Evolutionary conservation across 2,329 filamentous ascomycete genomes (phyloP).

Genomic region (Tolypocladium paradoxum): DNA sequence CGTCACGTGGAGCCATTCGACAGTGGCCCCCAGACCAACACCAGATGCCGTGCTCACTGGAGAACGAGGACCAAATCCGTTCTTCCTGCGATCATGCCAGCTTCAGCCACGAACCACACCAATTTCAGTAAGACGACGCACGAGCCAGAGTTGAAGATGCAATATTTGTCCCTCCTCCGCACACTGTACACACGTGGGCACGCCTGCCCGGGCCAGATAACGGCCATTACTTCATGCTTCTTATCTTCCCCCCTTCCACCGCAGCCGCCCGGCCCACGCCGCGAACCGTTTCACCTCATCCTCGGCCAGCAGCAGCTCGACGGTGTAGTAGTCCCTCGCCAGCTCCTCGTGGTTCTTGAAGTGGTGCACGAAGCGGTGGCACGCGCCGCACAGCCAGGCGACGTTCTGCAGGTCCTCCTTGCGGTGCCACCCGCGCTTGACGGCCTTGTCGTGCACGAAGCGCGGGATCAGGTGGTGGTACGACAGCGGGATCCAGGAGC

Average conservation of each 20-base stretch:
- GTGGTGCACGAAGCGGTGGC: slow-evolving; percentile 72
- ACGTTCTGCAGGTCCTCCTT: slow-evolving; percentile 68
- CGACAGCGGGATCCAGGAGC: slow-evolving; percentile 64
- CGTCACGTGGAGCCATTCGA: neutral
- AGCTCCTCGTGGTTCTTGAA: slow-evolving; percentile 69
- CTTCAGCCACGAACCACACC: neutral
- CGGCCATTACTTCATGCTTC: neutral
- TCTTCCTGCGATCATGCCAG: neutral
- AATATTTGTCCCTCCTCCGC: neutral
- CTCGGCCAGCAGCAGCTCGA: slow-evolving; percentile 58
- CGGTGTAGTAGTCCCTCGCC: slow-evolving; percentile 60
- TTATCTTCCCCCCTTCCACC: slow-evolving; percentile 52
- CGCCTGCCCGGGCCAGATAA: neutral
- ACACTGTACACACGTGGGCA: neutral
- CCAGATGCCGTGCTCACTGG: no score
- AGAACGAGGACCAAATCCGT: no score
- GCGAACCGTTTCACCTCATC: slow-evolving; percentile 64
- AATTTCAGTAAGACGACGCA: neutral
- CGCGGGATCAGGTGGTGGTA: slow-evolving; percentile 85
- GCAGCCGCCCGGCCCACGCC: slow-evolving; percentile 59
- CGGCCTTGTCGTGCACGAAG: slow-evolving; percentile 61
- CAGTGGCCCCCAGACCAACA: neutral
- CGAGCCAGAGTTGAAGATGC: neutral
- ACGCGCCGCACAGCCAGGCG: slow-evolving; percentile 77
- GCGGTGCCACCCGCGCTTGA: slow-evolving; percentile 71